Base-by-base conservation (phyloP, 805 yeast species). In the Saturnispora galanensis region DNA sequence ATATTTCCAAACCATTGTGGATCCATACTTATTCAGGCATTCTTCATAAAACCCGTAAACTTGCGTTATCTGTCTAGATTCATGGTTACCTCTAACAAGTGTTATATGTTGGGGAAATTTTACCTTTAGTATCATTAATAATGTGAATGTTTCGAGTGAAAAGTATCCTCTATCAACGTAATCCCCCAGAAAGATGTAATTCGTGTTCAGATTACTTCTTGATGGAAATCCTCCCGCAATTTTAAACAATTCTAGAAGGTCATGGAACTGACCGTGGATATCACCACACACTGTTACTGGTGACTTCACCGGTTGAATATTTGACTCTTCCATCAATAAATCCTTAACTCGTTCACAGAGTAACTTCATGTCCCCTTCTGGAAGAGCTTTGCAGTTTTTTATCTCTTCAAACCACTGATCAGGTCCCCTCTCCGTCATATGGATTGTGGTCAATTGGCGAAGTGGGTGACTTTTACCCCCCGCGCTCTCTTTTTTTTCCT, bases 141-240 rank as follows among this genome's bases (percentile, higher is more conserved):
- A 67, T 5, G 97, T 90, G 66, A 90, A 89, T 0, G 97, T 90
- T 58, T 90, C 98, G 49, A 90, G 69, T 40, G 93, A 81, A 64
- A 90, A 90, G 63, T 87, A 93, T n/a, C 98, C 98, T 60, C 98
- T 74, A 65, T 90, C 98, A 41, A 90, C 98, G 60, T 90, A 90
- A 63, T 90, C 98, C 33, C 98, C 98, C 54, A 90, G 65, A 55
- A 90, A 90, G 38, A 90, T 76, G 65, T 84, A 90, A 60, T 82
- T 81, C 2, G 60, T 60, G 41, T 60, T 56, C 17, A 58, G 40
- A 49, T 66, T 69, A 3, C 63, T 51, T 43, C 82, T 80, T 47
- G 80, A 80, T 0, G 97, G 97, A 52, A 89, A 76, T 15, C 97
- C 97, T 38, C 98, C 98, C 26, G 88, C 76, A 10, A 89, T 82